Base-by-base conservation (phyloP, 768 basidiomycete genomes). In the Thelephora ganbajun region DNA sequence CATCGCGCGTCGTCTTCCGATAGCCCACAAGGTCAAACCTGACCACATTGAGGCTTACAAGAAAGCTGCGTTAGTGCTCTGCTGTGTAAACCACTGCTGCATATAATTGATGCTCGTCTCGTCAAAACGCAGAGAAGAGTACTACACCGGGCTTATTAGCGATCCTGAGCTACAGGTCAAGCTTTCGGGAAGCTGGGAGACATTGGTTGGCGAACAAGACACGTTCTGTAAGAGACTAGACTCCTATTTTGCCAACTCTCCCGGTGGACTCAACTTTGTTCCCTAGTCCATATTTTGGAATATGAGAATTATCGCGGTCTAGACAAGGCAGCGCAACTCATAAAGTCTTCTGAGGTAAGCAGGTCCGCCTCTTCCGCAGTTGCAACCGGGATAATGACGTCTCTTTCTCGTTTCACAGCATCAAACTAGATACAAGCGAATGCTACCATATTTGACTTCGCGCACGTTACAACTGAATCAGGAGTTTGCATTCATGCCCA, bases 401-500 rank as follows among this genome's bases (percentile, higher is more conserved):
- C 42, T 11, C 3, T 39, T 33, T 14, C 19, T 37, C 43, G 55
- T 20, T 18, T 22, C 50, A 53, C 54, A 87, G 77, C 84, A 92
- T 55, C 63, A 68, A 47, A 67, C 77, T 39, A 72, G 80, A 44
- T 89, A 80, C 64, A 69, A 78, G 51, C 73, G 72, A 19, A 76
- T 97, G 69, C 72, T 89, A 11, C 93, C 92, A 5, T 76, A 76
- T 59, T 61, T 98, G 35, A 71, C 64, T 11, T 80, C 78, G 13
- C 79, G 93, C 36, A 72, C 79, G 26, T 73, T 74, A 13, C 90
- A 94, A 55, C 73, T 94, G 43, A 80, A 76, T 55, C 89, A 91
- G 60, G 94, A 99, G 61, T 99, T 99, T 65, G 89, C 88, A 1
- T 94, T 97, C 68, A 79, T 93, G 60, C 90, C 92, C 5, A 88